Base-by-base conservation (phyloP, 1,284 basidiomycete species). In the Ustilago trichophora region DNA sequence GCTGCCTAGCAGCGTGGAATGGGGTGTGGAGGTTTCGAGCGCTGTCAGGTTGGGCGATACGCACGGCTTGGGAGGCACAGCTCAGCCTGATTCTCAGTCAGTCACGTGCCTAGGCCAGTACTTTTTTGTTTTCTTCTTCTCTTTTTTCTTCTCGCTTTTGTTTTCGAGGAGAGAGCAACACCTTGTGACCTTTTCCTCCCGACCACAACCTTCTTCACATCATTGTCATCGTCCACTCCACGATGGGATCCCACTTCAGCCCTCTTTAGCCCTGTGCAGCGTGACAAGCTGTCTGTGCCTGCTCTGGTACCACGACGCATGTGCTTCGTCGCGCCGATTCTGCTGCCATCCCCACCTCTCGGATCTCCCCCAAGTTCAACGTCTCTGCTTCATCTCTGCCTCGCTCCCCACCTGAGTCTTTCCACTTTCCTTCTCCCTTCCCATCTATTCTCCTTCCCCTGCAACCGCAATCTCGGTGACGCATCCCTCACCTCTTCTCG, bases 391-490 rank as follows among this genome's bases (percentile, higher is more conserved):
- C n/a, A n/a, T 12, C 22, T 22, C 16, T 25, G n/a, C 18, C 27
- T 12, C n/a, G n/a, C n/a, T n/a, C n/a, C 32, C 35, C 18, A 9
- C 19, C 42, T 18, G 13, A 15, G 8, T 29, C 12, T 33, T 47
- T 22, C 11, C 29, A 12, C 21, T 12, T 29, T 32, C 10, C 34
- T 31, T 10, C 38, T 21, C 13, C 18, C 21, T 40, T 29, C 24
- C 46, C 31, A 16, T 35, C 10, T 22, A n/a, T 15, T 38, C 13
- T 26, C 21, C 22, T 13, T 11, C 15, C 24, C 25, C 19, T 10
- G 36, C 40, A 60, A 37, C 64, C 64, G 64, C 52, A 55, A 56
- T 47, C 52, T 56, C 51, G 56, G 52, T 60, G 64, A 31, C 53
- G 49, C 27, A 46, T 54, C 49, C 46, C 50, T 58, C 41, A 40